These are phyloP conservation scores for Nadsonia fulvescens DNA, from an alignment of 805 yeast species.

Conservation along the genomic window DNA sequence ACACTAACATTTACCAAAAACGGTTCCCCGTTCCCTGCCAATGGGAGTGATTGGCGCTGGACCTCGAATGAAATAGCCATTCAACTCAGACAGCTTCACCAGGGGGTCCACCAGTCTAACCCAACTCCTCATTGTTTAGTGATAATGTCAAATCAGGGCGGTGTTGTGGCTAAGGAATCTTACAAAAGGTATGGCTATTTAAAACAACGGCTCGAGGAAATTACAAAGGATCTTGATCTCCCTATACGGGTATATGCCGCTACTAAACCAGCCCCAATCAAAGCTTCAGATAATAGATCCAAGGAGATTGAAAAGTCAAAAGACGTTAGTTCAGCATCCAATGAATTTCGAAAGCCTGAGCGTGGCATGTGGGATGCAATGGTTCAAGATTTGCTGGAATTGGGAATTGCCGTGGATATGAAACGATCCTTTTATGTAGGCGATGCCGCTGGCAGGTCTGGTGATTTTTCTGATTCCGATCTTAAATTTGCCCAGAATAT, in stretches of 20 bases:
- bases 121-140: slow-evolving; percentile 28
- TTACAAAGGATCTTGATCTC: slow-evolving; percentile 15
- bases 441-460: slow-evolving; percentile 80
- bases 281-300: slow-evolving; percentile 11
- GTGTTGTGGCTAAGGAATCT: slow-evolving; percentile 25
- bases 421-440: slow-evolving; percentile 57
- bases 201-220: slow-evolving; percentile 15
- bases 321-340: slow-evolving; percentile 7
- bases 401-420: slow-evolving; percentile 21
- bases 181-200: slow-evolving; percentile 20
- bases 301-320: slow-evolving; percentile 5
- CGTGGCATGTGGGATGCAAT: slow-evolving; percentile 60
- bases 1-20: slow-evolving; percentile 55
- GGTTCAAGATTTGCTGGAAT: slow-evolving; percentile 20
- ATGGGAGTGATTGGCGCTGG: slow-evolving; percentile 62
- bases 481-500: slow-evolving; percentile 41
- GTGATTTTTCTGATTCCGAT: slow-evolving; percentile 74
- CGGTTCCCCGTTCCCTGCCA: slow-evolving; percentile 36
- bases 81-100: slow-evolving; percentile 2
- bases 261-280: slow-evolving; percentile 31
- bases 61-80: slow-evolving; percentile 16
- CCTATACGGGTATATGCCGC: slow-evolving; percentile 42
- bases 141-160: slow-evolving; percentile 79
- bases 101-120: slow-evolving; percentile 8
- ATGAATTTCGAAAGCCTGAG: slow-evolving; percentile 43